Evolutionary conservation across 306 rosid genomes (phyloP).

Genomic region (Quillaja saponaria): DNA sequence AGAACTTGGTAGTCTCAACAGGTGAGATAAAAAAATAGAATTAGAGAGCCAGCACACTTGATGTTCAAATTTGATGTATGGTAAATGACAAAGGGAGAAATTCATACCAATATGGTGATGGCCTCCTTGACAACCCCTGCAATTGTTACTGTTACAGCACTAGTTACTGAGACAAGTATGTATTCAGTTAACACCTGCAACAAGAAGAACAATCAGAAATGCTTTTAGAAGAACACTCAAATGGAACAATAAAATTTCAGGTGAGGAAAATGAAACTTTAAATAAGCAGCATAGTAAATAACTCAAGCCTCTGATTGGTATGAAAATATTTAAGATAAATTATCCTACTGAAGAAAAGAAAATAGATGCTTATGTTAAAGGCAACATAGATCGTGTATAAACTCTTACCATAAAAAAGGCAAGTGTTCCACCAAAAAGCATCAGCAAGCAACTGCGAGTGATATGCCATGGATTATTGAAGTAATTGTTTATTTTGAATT

Average conservation of each 20-base stretch:
- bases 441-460: constrained; percentile 72
- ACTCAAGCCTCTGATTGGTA: no score
- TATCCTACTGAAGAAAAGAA: no score
- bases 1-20: constrained; percentile 15
- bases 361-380: neutral
- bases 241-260: constrained; percentile 4
- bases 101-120: constrained; percentile 84
- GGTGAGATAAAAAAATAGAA: constrained; percentile 3
- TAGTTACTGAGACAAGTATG: constrained; percentile 88
- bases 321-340: no score
- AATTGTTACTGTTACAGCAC: constrained; percentile 95
- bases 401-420: constrained; percentile 88
- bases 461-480: constrained; percentile 74
- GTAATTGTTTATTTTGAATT: constrained; percentile 63
- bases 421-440: constrained; percentile 88
- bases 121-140: constrained; percentile 99
- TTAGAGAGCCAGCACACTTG: neutral
- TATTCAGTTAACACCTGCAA: constrained; percentile 86
- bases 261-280: constrained; percentile 14
- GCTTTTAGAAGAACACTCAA: constrained; percentile 18
- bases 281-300: no score
- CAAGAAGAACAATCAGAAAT: constrained; percentile 28
- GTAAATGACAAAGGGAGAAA: constrained; percentile 19
- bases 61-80: constrained; percentile 14
- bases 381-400: constrained; percentile 13